Conservation (phyloP, 129 eudicot species). For the Tagetes erecta region DNA sequence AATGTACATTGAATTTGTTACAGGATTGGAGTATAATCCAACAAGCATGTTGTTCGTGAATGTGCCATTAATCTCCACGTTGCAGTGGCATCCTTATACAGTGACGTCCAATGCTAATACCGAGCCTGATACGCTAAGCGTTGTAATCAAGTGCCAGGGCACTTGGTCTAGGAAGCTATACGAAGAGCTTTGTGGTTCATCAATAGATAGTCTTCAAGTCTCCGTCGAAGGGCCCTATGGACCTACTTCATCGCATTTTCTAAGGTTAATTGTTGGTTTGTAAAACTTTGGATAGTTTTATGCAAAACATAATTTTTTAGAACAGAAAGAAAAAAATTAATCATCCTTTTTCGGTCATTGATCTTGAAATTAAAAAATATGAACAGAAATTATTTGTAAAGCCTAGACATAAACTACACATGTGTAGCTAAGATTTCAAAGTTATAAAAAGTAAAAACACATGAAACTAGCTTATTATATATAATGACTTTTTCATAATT, state of each 20-base stretch:
- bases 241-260: conserved; percentile 54
- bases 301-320: no score
- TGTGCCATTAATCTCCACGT: conserved; percentile 57
- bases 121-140: conserved; percentile 57
- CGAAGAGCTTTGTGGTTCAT: conserved; percentile 43
- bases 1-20: neutral
- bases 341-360: no score
- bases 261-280: conserved; percentile 41
- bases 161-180: conserved; percentile 61
- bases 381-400: no score
- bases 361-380: no score
- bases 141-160: conserved; percentile 58
- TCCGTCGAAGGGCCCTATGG: conserved; percentile 82
- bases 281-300: neutral
- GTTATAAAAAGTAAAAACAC: no score
- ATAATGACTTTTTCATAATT: no score
- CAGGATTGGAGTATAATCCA: conserved; percentile 56
- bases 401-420: no score
- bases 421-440: no score
- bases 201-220: conserved; percentile 45
- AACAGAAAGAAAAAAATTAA: no score
- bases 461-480: no score
- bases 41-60: conserved; percentile 61
- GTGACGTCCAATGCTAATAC: conserved; percentile 51
- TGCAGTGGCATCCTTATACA: conserved; percentile 83